phyloP scores from a whole-genome alignment of 306 rosid genomes.

The Medicago ruthenica region DNA sequence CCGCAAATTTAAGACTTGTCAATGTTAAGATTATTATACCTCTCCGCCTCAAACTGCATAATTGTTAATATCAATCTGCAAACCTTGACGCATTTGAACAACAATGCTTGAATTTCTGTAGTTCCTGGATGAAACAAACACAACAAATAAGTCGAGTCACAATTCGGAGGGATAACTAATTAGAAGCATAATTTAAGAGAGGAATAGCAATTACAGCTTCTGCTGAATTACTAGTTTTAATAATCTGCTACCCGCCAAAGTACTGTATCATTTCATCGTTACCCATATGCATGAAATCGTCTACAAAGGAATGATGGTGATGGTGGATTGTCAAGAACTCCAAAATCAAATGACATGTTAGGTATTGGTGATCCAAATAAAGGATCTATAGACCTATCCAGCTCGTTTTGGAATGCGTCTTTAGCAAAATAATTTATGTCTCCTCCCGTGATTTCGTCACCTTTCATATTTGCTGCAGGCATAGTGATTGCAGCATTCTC shows the following conservation, averaged over 20 bases:
- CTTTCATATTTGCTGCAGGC: constrained; percentile 50
- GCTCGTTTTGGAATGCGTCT: constrained; percentile 61
- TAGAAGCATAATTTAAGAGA: constrained; percentile 21
- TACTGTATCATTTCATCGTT: constrained; percentile 77
- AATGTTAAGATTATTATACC: constrained; percentile 31
- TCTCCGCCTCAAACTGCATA: constrained; percentile 43
- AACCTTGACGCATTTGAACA: constrained; percentile 36
- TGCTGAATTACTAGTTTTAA: constrained; percentile 41
- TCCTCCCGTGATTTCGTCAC: constrained; percentile 60
- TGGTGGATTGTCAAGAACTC: constrained; percentile 60
- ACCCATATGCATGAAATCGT: constrained; percentile 43
- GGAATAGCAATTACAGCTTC: constrained; percentile 53
- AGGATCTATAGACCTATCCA: no score
- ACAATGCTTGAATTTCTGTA: constrained; percentile 38
- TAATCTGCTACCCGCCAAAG: constrained; percentile 78
- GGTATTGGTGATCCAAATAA: constrained; percentile 66
- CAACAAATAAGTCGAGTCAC: constrained; percentile 21
- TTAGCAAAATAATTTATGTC: constrained; percentile 57
- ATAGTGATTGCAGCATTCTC: constrained; percentile 56
- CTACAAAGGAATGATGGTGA: constrained; percentile 40
- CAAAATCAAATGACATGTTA: constrained; percentile 65
- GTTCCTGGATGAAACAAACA: constrained; percentile 49
- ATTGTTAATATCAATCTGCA: constrained; percentile 35
- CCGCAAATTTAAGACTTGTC: constrained; percentile 34
- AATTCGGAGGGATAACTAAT: background rate